phyloP scores from a whole-genome alignment of 306 rosid genomes.

The Heteromeles arbutifolia region DNA sequence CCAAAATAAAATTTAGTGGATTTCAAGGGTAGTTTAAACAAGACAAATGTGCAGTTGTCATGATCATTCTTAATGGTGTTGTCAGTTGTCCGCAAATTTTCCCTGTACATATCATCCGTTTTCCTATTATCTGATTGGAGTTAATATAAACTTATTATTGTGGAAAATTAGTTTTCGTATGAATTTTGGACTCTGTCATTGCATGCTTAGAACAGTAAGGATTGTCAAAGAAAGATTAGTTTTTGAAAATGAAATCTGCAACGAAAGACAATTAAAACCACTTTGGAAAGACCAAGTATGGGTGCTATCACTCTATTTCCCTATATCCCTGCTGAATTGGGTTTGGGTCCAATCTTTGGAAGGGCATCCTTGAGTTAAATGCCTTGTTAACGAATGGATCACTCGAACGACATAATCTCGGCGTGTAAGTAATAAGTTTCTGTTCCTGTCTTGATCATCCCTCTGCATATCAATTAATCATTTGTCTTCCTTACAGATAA shows the following conservation, averaged over 20 bases:
- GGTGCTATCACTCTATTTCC: neutral
- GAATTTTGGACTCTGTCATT: neutral
- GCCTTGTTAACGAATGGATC: neutral
- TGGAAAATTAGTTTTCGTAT: neutral
- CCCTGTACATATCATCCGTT: too few species aligned
- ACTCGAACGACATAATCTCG: neutral
- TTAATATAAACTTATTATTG: neutral
- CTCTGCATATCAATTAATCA: conserved; percentile 8
- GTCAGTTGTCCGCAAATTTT: neutral
- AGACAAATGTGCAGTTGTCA: too few species aligned
- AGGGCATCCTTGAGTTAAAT: neutral
- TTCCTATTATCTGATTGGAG: neutral
- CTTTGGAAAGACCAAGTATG: neutral
- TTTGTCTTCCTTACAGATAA: conserved; percentile 32
- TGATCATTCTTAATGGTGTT: neutral
- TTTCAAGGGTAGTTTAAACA: too few species aligned
- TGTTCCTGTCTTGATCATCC: neutral
- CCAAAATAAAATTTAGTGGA: too few species aligned
- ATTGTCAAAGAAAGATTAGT: neutral
- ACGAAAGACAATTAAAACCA: neutral
- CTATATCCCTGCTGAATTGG: neutral
- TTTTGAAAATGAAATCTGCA: neutral
- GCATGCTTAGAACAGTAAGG: neutral
- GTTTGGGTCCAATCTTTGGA: neutral
- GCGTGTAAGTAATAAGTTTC: neutral